Percentiles rank a stretch among this genome's conserved stretches.
These are phyloP conservation scores for Thermoascus crustaceus DNA, from an alignment of 2,329 filamentous ascomycete genomes.

Conservation along the genomic window DNA sequence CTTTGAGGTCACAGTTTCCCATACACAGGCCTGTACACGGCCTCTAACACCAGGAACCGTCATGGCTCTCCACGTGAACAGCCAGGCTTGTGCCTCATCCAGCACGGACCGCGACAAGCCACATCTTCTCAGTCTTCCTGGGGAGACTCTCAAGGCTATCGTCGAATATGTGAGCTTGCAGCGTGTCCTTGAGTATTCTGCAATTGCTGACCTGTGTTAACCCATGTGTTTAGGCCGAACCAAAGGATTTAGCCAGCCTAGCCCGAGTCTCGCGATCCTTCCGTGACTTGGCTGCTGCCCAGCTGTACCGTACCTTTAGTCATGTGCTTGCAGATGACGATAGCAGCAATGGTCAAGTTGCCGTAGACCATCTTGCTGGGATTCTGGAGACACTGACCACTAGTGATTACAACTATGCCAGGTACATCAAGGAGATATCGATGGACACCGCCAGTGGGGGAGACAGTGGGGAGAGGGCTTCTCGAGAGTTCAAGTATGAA, in stretches of 20 bases:
- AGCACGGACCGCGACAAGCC: too few species aligned
- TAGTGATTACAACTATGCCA: slow-evolving; percentile 56
- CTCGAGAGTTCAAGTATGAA: slow-evolving; percentile 48
- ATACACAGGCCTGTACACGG: too few species aligned
- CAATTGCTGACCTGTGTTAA: slow-evolving; percentile 43
- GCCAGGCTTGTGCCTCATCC: too few species aligned
- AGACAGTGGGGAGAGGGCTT: slow-evolving; percentile 44
- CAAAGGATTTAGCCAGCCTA: slow-evolving; percentile 31
- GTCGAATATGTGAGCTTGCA: too few species aligned
- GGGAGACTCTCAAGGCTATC: too few species aligned
- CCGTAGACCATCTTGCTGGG: slow-evolving; percentile 50
- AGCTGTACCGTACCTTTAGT: slow-evolving; percentile 53
- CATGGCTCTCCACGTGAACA: too few species aligned
- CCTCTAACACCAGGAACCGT: too few species aligned
- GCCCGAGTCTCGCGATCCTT: slow-evolving; percentile 52
- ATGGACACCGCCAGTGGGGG: slow-evolving; percentile 48
- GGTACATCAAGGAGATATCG: slow-evolving; percentile 48
- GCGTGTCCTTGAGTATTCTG: too few species aligned
- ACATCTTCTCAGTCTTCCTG: too few species aligned
- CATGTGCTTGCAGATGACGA: slow-evolving; percentile 57
- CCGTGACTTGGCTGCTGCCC: slow-evolving; percentile 49
- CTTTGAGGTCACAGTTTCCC: too few species aligned
- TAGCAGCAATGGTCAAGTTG: slow-evolving; percentile 43
- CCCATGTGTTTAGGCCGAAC: slow-evolving; percentile 26
- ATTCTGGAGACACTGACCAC: slow-evolving; percentile 55